phyloP scores from a whole-genome alignment of 129 eudicot genomes.

The Sambucus nigra region DNA sequence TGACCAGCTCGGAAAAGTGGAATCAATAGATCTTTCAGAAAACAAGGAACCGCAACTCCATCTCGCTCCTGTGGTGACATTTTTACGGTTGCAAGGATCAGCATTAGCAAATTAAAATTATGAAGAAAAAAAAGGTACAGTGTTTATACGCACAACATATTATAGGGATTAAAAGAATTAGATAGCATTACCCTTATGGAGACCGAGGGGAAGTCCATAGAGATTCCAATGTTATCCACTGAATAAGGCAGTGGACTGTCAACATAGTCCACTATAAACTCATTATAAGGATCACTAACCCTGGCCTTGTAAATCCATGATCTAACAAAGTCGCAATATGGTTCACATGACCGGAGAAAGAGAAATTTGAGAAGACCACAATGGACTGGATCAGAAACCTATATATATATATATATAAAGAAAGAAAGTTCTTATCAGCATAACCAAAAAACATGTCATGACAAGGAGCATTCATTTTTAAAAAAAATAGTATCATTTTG shows the following conservation, averaged over 20 bases:
- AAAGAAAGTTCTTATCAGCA: not conserved
- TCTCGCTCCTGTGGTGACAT: conserved; percentile 53
- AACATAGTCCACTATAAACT: conserved; percentile 58
- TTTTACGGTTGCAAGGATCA: conserved; percentile 20
- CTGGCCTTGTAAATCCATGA: conserved; percentile 91
- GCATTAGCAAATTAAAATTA: conserved; percentile 2
- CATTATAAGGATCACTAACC: conserved; percentile 67
- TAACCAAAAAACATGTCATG: not conserved
- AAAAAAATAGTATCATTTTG: too few relatives aligned
- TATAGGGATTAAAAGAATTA: not conserved
- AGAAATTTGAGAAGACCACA: conserved; percentile 67
- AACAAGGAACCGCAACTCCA: conserved; percentile 75
- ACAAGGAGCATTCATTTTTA: not conserved
- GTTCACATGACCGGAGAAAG: conserved; percentile 76
- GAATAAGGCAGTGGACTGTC: conserved; percentile 25
- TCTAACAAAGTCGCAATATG: conserved; percentile 69
- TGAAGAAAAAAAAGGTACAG: conserved; percentile 5
- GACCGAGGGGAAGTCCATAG: conserved; percentile 41
- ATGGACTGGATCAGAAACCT: conserved; percentile 88
- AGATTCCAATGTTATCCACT: conserved; percentile 24
- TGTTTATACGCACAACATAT: too few relatives aligned
- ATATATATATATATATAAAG: conserved; percentile 9
- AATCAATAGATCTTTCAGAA: conserved; percentile 50
- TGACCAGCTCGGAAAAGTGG: conserved; percentile 92
- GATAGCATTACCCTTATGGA: conserved; percentile 54